Conservation (phyloP, 2,329 filamentous ascomycete species). For the Pseudogymnoascus sp. region DNA sequence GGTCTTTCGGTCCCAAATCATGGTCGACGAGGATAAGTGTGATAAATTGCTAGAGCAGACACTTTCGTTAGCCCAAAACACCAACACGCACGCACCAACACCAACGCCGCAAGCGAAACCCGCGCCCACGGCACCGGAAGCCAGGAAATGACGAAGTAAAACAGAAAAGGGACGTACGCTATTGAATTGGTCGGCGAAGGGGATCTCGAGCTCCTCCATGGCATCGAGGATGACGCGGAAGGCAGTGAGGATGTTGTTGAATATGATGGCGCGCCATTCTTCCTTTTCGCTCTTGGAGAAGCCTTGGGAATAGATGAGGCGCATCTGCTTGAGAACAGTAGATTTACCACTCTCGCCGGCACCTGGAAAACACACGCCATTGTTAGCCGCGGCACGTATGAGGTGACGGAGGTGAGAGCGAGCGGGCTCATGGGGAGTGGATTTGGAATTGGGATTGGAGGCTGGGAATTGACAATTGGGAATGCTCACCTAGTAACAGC, state of each 20-base stretch:
- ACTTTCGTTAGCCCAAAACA: conserved; percentile 1
- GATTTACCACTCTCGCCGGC: conserved; percentile 95
- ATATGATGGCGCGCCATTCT: conserved; percentile 92
- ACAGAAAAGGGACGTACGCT: conserved; percentile 50
- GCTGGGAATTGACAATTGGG: neutral
- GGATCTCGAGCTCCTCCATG: conserved; percentile 77
- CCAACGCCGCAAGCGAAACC: conserved; percentile 12
- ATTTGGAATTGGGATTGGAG: neutral
- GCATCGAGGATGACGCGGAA: conserved; percentile 86
- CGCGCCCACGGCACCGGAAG: neutral
- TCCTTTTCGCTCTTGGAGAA: conserved; percentile 85
- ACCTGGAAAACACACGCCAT: conserved; percentile 46
- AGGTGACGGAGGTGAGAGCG: neutral
- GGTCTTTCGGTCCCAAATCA: conserved; percentile 76
- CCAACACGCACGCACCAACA: neutral
- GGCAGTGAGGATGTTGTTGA: conserved; percentile 87
- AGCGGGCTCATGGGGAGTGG: neutral
- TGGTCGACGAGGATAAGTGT: conserved; percentile 69
- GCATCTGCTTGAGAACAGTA: conserved; percentile 98
- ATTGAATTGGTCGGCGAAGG: conserved; percentile 72
- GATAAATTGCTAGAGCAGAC: conserved; percentile 59
- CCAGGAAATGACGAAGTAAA: neutral
- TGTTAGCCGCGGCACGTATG: neutral
- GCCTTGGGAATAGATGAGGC: conserved; percentile 88
- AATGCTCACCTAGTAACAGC: conserved; percentile 70